Conservation (phyloP, 257 asterid genomes). For the Nicotiana sylvestris region DNA sequence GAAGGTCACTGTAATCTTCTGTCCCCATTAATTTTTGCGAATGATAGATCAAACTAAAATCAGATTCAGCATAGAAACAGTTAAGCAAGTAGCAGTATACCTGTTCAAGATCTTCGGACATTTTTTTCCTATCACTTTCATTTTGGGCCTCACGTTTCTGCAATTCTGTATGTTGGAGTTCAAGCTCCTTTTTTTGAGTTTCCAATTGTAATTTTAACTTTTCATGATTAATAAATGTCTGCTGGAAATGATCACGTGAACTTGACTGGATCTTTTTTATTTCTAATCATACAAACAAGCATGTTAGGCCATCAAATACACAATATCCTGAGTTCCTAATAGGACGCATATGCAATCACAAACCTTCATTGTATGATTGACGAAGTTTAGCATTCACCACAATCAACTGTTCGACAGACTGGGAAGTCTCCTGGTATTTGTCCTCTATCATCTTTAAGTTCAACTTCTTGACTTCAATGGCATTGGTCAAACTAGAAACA, state of each 20-base stretch:
- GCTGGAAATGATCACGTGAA: conserved; percentile 74
- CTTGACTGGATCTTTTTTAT: conserved; percentile 67
- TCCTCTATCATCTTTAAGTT: conserved; percentile 59
- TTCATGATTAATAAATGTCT: conserved; percentile 72
- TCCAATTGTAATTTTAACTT: conserved; percentile 66
- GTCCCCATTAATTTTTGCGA: conserved; percentile 1
- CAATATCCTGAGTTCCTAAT: conserved; percentile 12
- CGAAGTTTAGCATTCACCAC: conserved; percentile 64
- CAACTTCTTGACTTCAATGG: conserved; percentile 65
- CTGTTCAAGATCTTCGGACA: conserved; percentile 75
- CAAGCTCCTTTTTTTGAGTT: conserved; percentile 67
- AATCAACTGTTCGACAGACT: conserved; percentile 44
- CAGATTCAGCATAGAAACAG: conserved; percentile 4
- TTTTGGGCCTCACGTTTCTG: conserved; percentile 74
- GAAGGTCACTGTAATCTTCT: neutral
- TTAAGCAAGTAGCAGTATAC: conserved; percentile 34
- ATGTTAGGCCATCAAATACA: conserved; percentile 17
- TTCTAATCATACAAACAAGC: conserved; percentile 42
- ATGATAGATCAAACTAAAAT: conserved; percentile 7
- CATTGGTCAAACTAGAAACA: conserved; percentile 57
- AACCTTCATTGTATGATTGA: conserved; percentile 76
- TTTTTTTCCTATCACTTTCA: conserved; percentile 64
- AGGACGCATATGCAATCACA: conserved; percentile 17
- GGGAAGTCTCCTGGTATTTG: conserved; percentile 63
- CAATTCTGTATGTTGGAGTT: conserved; percentile 59